A percentile compares a stretch with the other conserved stretches of the same genome.
Evolutionary conservation across 768 basidiomycete species (phyloP).

Genomic region (Kwoniella heveanensis): DNA sequence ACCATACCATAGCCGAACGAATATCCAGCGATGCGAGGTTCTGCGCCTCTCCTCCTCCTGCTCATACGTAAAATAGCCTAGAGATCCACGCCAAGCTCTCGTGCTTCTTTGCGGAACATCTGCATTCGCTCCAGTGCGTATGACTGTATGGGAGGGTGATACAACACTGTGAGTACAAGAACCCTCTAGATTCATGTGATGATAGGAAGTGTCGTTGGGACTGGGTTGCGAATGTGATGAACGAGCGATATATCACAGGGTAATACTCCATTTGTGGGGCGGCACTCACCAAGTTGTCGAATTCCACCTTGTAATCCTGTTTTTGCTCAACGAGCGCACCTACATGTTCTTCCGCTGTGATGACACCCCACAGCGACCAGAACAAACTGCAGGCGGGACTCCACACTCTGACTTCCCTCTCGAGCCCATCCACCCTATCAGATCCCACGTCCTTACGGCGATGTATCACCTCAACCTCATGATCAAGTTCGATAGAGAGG

Average conservation of each 20-base stretch:
- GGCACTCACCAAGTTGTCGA: slow-evolving; percentile 71
- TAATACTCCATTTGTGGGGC: background rate
- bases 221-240: too few species aligned
- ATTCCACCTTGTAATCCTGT: slow-evolving; percentile 64
- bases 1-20: too few species aligned
- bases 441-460: slow-evolving; percentile 56
- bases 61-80: background rate
- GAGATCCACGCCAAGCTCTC: slow-evolving; percentile 46
- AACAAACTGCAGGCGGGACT: slow-evolving; percentile 84
- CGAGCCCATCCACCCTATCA: slow-evolving; percentile 64
- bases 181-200: too few species aligned
- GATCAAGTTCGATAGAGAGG: slow-evolving; percentile 59
- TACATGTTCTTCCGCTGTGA: slow-evolving; percentile 66
- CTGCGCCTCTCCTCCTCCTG: too few species aligned
- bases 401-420: slow-evolving; percentile 81
- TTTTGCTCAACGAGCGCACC: slow-evolving; percentile 56
- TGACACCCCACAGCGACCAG: slow-evolving; percentile 94
- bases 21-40: too few species aligned
- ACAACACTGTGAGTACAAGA: too few species aligned
- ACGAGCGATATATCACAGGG: too few species aligned
- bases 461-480: slow-evolving; percentile 35
- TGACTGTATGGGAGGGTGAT: slow-evolving; percentile 56
- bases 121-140: slow-evolving; percentile 64
- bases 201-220: too few species aligned
- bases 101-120: slow-evolving; percentile 58